Conservation (phyloP, 192 early-diverging fungal genomes). For the Spinellus fusiger region DNA sequence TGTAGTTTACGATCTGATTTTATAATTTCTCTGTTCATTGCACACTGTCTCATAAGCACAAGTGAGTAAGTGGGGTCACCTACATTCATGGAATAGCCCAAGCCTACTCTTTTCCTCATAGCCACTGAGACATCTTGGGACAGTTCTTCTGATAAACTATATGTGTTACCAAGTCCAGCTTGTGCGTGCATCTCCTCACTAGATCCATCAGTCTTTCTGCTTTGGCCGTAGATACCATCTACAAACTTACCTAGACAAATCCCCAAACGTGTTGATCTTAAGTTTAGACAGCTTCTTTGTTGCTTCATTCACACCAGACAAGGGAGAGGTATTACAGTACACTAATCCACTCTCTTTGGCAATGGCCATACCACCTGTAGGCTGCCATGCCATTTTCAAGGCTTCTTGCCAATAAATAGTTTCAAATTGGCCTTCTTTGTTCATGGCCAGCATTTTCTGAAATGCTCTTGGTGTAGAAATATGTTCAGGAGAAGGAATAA, state of each 20-base stretch:
- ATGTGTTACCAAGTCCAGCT: background rate
- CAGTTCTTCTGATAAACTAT: constrained; percentile 2
- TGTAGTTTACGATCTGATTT: constrained; percentile 42
- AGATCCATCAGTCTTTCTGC: too few relatives aligned
- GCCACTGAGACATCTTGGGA: constrained; percentile 67
- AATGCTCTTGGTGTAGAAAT: constrained; percentile 29
- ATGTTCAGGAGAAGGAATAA: constrained; percentile 31
- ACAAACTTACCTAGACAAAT: background rate
- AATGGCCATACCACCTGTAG: constrained; percentile 42
- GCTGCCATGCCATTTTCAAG: constrained; percentile 45
- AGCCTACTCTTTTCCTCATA: constrained; percentile 71
- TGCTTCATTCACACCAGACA: background rate
- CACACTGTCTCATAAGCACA: constrained; percentile 18
- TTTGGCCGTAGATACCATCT: background rate
- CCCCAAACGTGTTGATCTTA: background rate
- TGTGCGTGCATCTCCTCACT: background rate
- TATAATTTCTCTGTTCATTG: constrained; percentile 40
- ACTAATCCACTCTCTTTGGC: constrained; percentile 30
- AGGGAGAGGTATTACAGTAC: background rate
- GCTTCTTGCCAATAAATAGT: constrained; percentile 46
- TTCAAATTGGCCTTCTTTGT: constrained; percentile 48
- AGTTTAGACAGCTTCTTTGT: background rate
- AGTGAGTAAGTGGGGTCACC: constrained; percentile 31
- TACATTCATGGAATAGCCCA: constrained; percentile 78
- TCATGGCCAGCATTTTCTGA: constrained; percentile 44